These are phyloP conservation scores for Phytophthora cryptogea DNA, from an alignment of 352 stramenopile genomes.

Conservation along the genomic window DNA sequence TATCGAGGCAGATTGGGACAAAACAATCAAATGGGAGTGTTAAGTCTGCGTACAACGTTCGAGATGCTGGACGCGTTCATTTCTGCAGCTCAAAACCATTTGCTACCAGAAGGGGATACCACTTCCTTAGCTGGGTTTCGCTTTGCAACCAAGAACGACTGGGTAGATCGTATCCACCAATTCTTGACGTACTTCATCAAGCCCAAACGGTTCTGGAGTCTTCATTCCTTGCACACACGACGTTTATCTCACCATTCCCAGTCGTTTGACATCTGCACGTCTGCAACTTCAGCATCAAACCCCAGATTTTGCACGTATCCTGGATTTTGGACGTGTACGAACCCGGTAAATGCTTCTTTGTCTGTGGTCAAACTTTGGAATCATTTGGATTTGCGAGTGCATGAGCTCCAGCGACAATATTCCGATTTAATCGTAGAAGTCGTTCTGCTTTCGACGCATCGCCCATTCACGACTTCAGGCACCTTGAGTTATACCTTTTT, in stretches of 20 bases:
- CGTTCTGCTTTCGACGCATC: slow-evolving; percentile 23
- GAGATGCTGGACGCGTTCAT: slow-evolving; percentile 42
- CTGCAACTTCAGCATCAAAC: background rate
- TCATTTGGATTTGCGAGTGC: slow-evolving; percentile 35
- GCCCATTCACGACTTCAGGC: slow-evolving; percentile 9
- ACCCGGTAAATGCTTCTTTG: slow-evolving; percentile 12
- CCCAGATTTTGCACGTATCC: slow-evolving; percentile 33
- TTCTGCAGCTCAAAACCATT: background rate
- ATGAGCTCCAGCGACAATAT: slow-evolving; percentile 24
- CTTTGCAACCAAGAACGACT: slow-evolving; percentile 36
- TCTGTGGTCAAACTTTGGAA: slow-evolving; percentile 25
- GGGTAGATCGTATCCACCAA: slow-evolving; percentile 46
- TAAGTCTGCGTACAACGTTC: slow-evolving; percentile 36
- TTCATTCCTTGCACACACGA: slow-evolving; percentile 29
- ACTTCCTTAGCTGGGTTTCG: slow-evolving; percentile 12
- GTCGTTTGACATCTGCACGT: slow-evolving; percentile 6
- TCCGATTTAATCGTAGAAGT: slow-evolving; percentile 32
- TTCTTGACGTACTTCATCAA: slow-evolving; percentile 17
- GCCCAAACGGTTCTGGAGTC: slow-evolving; percentile 11
- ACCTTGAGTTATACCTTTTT: slow-evolving; percentile 8
- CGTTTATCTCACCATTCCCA: background rate
- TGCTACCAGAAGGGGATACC: background rate
- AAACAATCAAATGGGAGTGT: slow-evolving; percentile 2
- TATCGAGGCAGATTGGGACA: slow-evolving; percentile 10
- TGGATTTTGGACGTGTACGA: slow-evolving; percentile 21